phyloP scores from a whole-genome alignment of 2,329 filamentous ascomycete genomes.

The Nemania serpens region DNA sequence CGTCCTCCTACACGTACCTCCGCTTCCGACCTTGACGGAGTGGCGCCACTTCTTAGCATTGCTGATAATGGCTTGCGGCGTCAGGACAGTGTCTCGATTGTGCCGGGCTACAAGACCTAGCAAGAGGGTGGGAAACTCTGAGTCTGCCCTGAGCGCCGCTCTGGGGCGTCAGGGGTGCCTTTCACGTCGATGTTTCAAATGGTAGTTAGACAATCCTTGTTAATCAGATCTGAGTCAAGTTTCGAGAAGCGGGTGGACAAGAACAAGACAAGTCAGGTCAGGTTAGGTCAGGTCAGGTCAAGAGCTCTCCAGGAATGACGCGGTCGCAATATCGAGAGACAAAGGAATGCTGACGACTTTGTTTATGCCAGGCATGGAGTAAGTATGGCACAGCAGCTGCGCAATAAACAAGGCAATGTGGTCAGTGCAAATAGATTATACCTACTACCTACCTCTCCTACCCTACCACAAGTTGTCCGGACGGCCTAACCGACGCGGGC shows the following conservation, averaged over 20 bases:
- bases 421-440: neutral
- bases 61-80: constrained; percentile 29
- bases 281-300: too few relatives aligned
- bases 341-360: neutral
- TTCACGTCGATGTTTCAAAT: constrained; percentile 23
- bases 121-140: constrained; percentile 8
- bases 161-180: constrained; percentile 19
- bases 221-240: constrained; percentile 16
- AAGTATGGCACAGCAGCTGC: constrained; percentile 10
- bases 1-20: constrained; percentile 3
- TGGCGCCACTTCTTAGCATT: constrained; percentile 33
- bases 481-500: constrained; percentile 20
- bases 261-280: too few relatives aligned
- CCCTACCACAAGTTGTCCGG: neutral
- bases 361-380: neutral
- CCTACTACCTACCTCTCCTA: too few relatives aligned
- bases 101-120: constrained; percentile 13
- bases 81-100: constrained; percentile 28
- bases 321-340: neutral
- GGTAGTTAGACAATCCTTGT: constrained; percentile 18
- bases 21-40: constrained; percentile 10
- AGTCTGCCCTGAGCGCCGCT: too few relatives aligned
- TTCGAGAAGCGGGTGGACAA: neutral
- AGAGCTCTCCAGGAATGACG: neutral
- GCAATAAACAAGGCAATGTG: constrained; percentile 11